Evolutionary conservation across 257 asterid species (phyloP).

Genomic region (Echium plantagineum): DNA sequence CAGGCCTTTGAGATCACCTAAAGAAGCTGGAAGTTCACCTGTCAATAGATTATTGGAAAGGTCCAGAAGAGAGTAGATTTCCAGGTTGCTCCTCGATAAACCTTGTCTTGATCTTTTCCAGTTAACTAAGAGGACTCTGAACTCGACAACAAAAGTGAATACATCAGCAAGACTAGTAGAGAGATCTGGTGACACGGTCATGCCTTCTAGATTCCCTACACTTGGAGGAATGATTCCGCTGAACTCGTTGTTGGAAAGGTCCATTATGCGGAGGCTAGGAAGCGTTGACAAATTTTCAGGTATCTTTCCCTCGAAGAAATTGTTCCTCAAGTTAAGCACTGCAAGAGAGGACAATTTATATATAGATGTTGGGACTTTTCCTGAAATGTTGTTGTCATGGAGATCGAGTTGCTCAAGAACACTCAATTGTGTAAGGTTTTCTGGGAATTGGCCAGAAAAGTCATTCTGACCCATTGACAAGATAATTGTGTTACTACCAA

Average conservation of each 20-base stretch:
- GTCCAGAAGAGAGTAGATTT: constrained; percentile 15
- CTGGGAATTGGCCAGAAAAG: constrained; percentile 19
- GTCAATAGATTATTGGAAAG: constrained; percentile 17
- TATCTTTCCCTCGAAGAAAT: constrained; percentile 20
- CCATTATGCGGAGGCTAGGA: constrained; percentile 17
- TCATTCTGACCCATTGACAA: constrained; percentile 20
- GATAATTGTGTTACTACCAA: constrained; percentile 14
- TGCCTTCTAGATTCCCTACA: constrained; percentile 17
- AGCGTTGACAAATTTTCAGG: constrained; percentile 15
- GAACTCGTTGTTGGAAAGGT: constrained; percentile 17
- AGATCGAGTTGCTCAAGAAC: constrained; percentile 25
- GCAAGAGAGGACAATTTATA: constrained; percentile 13
- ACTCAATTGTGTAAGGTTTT: constrained; percentile 16
- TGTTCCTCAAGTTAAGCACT: constrained; percentile 22
- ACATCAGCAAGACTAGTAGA: constrained; percentile 1
- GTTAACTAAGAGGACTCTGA: constrained; percentile 14
- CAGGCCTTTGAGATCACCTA: constrained; percentile 23
- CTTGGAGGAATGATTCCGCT: constrained; percentile 18
- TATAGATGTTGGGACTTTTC: constrained; percentile 17
- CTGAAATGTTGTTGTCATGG: constrained; percentile 16
- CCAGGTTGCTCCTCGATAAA: constrained; percentile 13
- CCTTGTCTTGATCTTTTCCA: constrained; percentile 24
- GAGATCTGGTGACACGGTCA: constrained; percentile 13
- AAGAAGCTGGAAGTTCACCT: constrained; percentile 23
- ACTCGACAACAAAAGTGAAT: constrained; percentile 9